Conservation (phyloP, 2,329 filamentous ascomycete species). For the Aspergillus pseudonomiae region DNA sequence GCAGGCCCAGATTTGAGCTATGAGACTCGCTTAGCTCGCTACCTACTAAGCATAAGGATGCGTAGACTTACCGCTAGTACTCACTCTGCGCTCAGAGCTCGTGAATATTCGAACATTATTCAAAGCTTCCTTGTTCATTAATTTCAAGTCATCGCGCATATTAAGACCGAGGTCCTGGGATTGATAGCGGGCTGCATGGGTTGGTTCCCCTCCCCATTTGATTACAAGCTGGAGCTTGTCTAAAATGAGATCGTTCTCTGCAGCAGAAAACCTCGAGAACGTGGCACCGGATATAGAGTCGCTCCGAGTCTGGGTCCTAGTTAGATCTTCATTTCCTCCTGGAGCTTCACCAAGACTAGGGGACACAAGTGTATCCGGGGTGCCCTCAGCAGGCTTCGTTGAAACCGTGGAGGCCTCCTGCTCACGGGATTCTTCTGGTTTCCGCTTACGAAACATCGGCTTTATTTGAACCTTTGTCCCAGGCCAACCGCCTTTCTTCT, state of each 20-base stretch:
- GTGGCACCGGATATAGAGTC: conserved; percentile 89
- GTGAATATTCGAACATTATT: conserved; percentile 95
- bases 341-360: conserved; percentile 22
- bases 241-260: conserved; percentile 86
- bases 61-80: conserved; percentile 66
- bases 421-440: conserved; percentile 60
- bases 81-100: conserved; percentile 91
- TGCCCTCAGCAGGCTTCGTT: conserved; percentile 12
- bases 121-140: conserved; percentile 89
- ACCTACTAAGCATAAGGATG: conserved; percentile 3
- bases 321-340: conserved; percentile 37
- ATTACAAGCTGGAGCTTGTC: conserved; percentile 98
- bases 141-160: conserved; percentile 89
- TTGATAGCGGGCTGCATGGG: conserved; percentile 94
- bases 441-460: conserved; percentile 95
- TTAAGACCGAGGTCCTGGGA: conserved; percentile 92
- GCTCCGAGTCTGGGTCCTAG: conserved; percentile 64
- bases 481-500: conserved; percentile 90
- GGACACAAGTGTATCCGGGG: conserved; percentile 26
- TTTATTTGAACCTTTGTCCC: conserved; percentile 99
- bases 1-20: conserved; percentile 89
- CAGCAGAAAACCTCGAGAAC: conserved; percentile 90
- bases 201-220: conserved; percentile 98
- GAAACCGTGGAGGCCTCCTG: conserved; percentile 25
- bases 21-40: conserved; percentile 14